Conservation (phyloP, 164 flowering plant species). For the Amborella trichopoda region DNA sequence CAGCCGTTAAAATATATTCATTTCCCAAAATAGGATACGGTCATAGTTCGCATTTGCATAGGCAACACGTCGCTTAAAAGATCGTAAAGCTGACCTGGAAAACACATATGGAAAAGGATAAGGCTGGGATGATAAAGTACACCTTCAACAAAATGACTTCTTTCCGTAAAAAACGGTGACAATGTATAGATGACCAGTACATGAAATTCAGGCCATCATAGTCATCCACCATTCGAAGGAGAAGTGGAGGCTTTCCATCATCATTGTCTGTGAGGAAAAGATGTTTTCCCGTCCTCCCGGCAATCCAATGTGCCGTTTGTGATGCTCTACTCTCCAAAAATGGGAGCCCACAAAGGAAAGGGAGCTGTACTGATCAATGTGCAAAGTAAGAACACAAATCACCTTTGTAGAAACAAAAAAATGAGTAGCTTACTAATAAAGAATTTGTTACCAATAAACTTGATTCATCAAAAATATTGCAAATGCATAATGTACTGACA, state of each 20-base stretch:
- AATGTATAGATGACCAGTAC: constrained; percentile 36
- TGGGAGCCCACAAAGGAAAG: constrained; percentile 75
- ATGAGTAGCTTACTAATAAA: no score
- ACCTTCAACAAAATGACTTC: no score
- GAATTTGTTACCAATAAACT: no score
- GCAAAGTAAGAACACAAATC: no score
- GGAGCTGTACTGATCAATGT: constrained; percentile 35
- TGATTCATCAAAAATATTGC: no score
- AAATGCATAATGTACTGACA: no score
- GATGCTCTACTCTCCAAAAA: constrained; percentile 68
- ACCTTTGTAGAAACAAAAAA: no score
- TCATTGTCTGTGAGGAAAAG: constrained; percentile 82
- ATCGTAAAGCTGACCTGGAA: constrained; percentile 74
- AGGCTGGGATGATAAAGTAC: no score
- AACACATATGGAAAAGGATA: no score
- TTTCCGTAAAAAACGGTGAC: not conserved
- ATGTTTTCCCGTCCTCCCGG: constrained; percentile 85
- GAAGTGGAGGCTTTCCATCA: constrained; percentile 77
- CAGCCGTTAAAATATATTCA: no score
- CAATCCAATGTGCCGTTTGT: constrained; percentile 69
- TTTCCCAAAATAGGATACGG: constrained; percentile 60
- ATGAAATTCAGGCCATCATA: constrained; percentile 59
- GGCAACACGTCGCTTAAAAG: constrained; percentile 86
- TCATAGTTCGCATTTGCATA: constrained; percentile 92
- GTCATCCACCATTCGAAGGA: constrained; percentile 75